phyloP scores from a whole-genome alignment of 139 green algal species.

The Nannochloris sp. region DNA sequence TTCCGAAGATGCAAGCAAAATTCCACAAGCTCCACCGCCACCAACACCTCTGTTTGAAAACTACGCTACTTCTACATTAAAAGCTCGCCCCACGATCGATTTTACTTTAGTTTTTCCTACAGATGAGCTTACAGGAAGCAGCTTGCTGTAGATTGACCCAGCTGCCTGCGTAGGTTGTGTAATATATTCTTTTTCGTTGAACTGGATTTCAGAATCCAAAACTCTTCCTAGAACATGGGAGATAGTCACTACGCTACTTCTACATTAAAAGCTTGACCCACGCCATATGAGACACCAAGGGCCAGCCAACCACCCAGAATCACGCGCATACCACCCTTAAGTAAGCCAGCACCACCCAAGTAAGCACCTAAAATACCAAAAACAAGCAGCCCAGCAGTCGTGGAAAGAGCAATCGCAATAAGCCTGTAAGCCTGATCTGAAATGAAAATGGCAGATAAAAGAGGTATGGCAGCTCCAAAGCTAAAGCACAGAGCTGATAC shows the following conservation, averaged over 20 bases:
- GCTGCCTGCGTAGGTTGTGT: too few species aligned
- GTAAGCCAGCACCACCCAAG: constrained; percentile 53
- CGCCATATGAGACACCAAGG: constrained; percentile 67
- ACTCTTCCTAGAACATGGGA: too few species aligned
- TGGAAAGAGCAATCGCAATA: constrained; percentile 27
- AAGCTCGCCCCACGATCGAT: too few species aligned
- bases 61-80: too few species aligned
- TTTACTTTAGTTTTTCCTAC: too few species aligned
- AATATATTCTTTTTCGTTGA: too few species aligned
- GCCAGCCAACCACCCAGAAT: constrained; percentile 76
- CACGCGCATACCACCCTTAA: constrained; percentile 48
- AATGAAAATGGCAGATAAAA: constrained; percentile 60
- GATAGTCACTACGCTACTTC: not conserved
- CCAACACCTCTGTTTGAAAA: too few species aligned
- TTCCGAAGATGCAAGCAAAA: too few species aligned
- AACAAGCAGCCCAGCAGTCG: constrained; percentile 18
- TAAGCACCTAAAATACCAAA: constrained; percentile 31
- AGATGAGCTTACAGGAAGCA: too few species aligned
- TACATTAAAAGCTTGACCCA: constrained; percentile 50
- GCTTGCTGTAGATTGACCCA: too few species aligned
- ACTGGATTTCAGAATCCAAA: too few species aligned
- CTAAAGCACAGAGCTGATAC: constrained; percentile 52
- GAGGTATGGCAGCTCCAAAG: constrained; percentile 54
- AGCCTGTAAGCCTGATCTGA: constrained; percentile 27
- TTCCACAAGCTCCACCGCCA: too few species aligned